A percentile compares a stretch with the other conserved stretches of the same genome.
These are phyloP conservation scores for Leishmania braziliensis DNA, from an alignment of 208 protist genomes.

Conservation along the genomic window DNA sequence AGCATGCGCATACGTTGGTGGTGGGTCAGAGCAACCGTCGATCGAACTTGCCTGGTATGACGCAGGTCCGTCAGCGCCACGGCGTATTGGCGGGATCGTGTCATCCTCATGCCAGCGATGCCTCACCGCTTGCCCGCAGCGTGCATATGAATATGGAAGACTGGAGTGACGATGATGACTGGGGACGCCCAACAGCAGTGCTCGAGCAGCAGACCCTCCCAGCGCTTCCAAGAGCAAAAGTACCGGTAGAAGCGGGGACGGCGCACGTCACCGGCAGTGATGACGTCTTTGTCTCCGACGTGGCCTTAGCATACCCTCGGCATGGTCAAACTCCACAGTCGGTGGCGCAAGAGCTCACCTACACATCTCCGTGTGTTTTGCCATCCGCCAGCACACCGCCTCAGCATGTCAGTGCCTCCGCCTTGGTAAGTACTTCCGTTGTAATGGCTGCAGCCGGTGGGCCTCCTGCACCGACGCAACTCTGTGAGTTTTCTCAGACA, in stretches of 20 bases:
- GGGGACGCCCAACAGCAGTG: background rate
- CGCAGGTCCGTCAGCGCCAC: slow-evolving; percentile 23
- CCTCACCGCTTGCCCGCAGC: background rate
- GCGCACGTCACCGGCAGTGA: background rate
- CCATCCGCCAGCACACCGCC: background rate
- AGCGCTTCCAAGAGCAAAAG: background rate
- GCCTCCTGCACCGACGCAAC: background rate
- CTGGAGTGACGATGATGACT: background rate
- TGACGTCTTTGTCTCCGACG: slow-evolving; percentile 16
- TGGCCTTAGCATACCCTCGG: background rate
- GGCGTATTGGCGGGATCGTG: background rate
- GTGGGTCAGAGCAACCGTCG: background rate
- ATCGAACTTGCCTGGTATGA: slow-evolving; percentile 2
- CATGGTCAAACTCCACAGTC: background rate
- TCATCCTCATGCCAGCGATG: background rate
- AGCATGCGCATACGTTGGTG: background rate
- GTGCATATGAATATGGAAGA: background rate
- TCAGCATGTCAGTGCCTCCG: background rate
- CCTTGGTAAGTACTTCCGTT: background rate
- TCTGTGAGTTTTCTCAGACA: background rate
- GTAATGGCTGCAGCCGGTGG: background rate
- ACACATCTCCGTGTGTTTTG: background rate
- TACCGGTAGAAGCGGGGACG: background rate
- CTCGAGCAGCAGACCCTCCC: background rate
- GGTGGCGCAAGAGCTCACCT: background rate